Evolutionary conservation across 768 basidiomycete genomes (phyloP), one percentile per base, ranked within the genome.

Genomic region (Phaeolepiota aurea): DNA sequence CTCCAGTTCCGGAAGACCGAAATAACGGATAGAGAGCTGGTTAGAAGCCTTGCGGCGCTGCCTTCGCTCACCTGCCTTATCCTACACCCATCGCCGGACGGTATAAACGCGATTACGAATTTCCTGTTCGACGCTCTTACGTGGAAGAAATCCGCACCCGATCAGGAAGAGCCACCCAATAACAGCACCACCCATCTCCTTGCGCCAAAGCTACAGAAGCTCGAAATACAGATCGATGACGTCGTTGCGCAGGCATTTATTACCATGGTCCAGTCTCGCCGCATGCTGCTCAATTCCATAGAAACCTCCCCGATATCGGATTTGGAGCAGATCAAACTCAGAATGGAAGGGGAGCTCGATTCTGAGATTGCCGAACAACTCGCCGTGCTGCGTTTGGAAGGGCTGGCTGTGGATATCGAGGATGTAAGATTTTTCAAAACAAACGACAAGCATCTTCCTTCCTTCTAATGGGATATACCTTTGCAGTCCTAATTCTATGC

Each of bases 1-100:
- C 54, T 68, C 15, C 64, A 65, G 44, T 54, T 68, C 3, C 57
- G 66, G 21, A 64, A 63, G 44, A 66, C 62, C n/a, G 51, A 60
- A 14, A 16, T 41, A n/a, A 2, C 30, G 63, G 15, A 49, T 53
- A 19, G 64, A 65, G 42, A 52, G 54, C 19, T 58, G 62, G 41
- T 54, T 65, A 14, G 56, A 64, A 4, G 54, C 16, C n/a, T 41
- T 56, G 33, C 51, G 58, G 20, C 48, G 64, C 31, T 63, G 7
- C 57, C 64, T 2, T 53, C 53, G 4, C 49, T 68, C 13, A 62
- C 56, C 20, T 56, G 48, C 19, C 44, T 68, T 15, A 63, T 63
- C 36, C 54, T 68, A 11, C 51, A 62, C 21, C 59, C 59, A n/a
- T 54, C 58, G 4, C 42, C 48, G 22, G 25, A 32, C 9, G 39